These are phyloP conservation scores for Moringa oleifera DNA, from an alignment of 345 rosid species.

Conservation along the genomic window DNA sequence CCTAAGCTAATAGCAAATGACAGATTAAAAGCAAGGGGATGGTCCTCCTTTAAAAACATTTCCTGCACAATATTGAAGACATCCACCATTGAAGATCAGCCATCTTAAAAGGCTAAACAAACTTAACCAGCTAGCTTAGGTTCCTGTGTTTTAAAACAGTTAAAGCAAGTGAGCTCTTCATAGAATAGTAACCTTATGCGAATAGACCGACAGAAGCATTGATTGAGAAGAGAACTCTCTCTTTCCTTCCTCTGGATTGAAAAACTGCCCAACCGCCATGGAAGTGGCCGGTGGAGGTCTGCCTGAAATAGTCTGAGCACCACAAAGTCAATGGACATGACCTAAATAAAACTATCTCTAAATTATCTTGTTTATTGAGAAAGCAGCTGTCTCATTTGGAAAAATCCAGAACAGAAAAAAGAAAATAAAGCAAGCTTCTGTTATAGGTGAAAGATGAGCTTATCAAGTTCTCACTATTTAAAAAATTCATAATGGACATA, in stretches of 20 bases:
- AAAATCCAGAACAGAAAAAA: conserved; percentile 4
- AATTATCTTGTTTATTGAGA: conserved; percentile 10
- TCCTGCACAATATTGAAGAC: conserved; percentile 47
- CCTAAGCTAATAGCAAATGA: conserved; percentile 83
- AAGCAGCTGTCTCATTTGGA: conserved; percentile 4
- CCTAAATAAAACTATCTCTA: conserved; percentile 10
- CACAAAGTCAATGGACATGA: conserved; percentile 26
- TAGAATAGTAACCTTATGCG: conserved; percentile 55
- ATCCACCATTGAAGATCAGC: conserved; percentile 22
- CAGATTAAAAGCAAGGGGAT: conserved; percentile 77
- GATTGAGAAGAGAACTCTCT: conserved; percentile 52
- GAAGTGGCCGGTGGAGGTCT: conserved; percentile 99
- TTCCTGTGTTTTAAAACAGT: conserved; percentile 4
- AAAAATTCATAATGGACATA: background rate
- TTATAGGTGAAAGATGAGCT: background rate
- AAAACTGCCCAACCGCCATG: conserved; percentile 98
- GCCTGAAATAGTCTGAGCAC: conserved; percentile 76
- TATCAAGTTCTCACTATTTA: background rate
- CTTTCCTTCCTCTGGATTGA: conserved; percentile 74
- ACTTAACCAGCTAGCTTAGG: conserved; percentile 12
- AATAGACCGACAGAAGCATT: conserved; percentile 66
- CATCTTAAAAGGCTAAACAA: conserved; percentile 12
- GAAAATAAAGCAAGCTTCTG: background rate
- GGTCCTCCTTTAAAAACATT: conserved; percentile 71
- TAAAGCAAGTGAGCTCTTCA: conserved; percentile 15